Evolutionary conservation across 345 rosid genomes (phyloP).

Genomic region (Citrus australasica): DNA sequence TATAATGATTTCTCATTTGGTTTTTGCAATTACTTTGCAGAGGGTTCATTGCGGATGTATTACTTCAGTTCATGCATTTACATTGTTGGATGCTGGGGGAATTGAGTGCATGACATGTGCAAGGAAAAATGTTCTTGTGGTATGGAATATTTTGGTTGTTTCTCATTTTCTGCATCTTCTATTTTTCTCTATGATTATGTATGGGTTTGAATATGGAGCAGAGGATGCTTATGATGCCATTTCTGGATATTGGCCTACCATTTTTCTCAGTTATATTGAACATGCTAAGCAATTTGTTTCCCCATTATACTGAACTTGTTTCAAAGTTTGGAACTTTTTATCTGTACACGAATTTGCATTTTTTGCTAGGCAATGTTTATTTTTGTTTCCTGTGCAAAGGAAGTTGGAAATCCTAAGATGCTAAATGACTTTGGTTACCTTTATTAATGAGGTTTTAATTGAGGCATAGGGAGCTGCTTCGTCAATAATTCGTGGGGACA

Average conservation of each 20-base stretch:
- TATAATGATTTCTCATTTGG: conserved; percentile 16
- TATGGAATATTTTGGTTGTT: conserved; percentile 34
- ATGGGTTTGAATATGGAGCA: background rate
- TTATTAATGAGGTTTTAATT: background rate
- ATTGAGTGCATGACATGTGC: conserved; percentile 76
- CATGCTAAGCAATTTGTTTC: background rate
- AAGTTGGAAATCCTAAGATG: background rate
- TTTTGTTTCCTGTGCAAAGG: background rate
- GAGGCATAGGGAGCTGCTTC: background rate
- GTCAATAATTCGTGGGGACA: background rate
- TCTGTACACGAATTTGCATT: background rate
- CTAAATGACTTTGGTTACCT: background rate
- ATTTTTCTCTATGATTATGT: background rate
- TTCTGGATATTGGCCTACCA: background rate
- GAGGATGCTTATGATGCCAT: background rate
- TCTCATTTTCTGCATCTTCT: background rate
- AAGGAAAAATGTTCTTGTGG: conserved; percentile 58
- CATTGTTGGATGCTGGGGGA: conserved; percentile 89
- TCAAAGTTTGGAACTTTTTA: background rate
- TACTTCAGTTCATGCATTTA: conserved; percentile 54
- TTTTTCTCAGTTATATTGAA: background rate
- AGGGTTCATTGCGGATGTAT: conserved; percentile 93
- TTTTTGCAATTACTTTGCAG: conserved; percentile 40
- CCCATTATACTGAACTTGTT: background rate
- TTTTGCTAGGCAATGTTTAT: background rate